A percentile compares a stretch with the other conserved stretches of the same genome.
Evolutionary conservation across 176 grass and related monocot species (phyloP).

Genomic region (Aegilops longissima): DNA sequence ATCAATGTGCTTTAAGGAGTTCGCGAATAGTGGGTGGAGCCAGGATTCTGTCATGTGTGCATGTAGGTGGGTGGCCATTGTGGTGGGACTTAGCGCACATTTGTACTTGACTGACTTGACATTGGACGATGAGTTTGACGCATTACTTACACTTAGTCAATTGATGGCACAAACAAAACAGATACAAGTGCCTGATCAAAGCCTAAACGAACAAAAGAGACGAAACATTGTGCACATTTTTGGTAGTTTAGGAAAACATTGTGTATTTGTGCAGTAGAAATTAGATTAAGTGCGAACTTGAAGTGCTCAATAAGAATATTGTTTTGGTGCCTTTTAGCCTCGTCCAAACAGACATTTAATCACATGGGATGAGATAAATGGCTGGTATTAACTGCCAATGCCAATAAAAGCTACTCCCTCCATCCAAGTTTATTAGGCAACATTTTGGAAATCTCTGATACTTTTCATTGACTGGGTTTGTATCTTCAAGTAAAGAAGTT

Average conservation of each 20-base stretch:
- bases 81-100: background rate
- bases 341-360: background rate
- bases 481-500: conserved; percentile 13
- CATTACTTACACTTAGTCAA: background rate
- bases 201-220: background rate
- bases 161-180: background rate
- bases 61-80: background rate
- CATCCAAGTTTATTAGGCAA: background rate
- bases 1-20: background rate
- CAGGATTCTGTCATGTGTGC: background rate
- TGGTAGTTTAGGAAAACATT: background rate
- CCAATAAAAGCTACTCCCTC: background rate
- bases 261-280: background rate
- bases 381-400: background rate
- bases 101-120: background rate
- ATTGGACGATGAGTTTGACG: background rate
- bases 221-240: conserved; percentile 2
- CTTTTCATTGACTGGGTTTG: background rate
- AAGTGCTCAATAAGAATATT: background rate
- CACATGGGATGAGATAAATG: background rate
- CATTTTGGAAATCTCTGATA: background rate
- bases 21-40: background rate
- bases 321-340: background rate
- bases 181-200: background rate
- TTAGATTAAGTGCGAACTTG: background rate